These are phyloP conservation scores for Diplocarpon rosae DNA, from an alignment of 2,329 filamentous ascomycete genomes.

Conservation along the genomic window DNA sequence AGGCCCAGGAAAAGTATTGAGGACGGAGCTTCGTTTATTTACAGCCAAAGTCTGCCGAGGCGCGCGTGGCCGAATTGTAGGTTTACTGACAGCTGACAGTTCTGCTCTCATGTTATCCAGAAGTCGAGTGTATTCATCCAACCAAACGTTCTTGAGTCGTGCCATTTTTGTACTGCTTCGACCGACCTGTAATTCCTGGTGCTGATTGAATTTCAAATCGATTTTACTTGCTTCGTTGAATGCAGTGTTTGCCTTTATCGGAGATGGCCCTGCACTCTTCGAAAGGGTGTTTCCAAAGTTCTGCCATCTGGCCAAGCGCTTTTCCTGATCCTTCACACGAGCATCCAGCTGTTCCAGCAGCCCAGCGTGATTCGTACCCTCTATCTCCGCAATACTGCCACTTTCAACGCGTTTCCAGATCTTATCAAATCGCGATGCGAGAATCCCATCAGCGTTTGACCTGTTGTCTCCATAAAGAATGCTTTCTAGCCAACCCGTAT, in stretches of 20 bases:
- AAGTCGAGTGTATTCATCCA: conserved; percentile 23
- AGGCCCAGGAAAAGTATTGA: conserved; percentile 1
- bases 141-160: conserved; percentile 5
- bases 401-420: conserved; percentile 60
- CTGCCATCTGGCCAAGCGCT: conserved; percentile 63
- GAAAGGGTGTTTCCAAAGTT: conserved; percentile 40
- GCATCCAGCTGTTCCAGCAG: conserved; percentile 61
- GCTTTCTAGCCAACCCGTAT: conserved; percentile 60
- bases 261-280: conserved; percentile 8
- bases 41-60: conserved; percentile 7
- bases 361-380: conserved; percentile 35
- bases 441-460: conserved; percentile 46
- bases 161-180: conserved; percentile 24
- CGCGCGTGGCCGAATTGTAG: conserved; percentile 3
- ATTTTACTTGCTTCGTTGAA: conserved; percentile 24
- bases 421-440: conserved; percentile 55
- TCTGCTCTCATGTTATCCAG: conserved; percentile 24
- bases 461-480: conserved; percentile 56
- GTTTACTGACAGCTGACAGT: conserved; percentile 23
- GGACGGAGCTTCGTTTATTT: conserved; percentile 4
- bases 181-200: conserved; percentile 38
- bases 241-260: conserved; percentile 18
- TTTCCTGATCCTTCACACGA: conserved; percentile 54
- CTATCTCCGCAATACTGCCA: conserved; percentile 45
- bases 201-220: conserved; percentile 43